A percentile compares a stretch with the other conserved stretches of the same genome.
Conservation (phyloP, 108 stramenopile genomes). For the Mediolabrus comicus region DNA sequence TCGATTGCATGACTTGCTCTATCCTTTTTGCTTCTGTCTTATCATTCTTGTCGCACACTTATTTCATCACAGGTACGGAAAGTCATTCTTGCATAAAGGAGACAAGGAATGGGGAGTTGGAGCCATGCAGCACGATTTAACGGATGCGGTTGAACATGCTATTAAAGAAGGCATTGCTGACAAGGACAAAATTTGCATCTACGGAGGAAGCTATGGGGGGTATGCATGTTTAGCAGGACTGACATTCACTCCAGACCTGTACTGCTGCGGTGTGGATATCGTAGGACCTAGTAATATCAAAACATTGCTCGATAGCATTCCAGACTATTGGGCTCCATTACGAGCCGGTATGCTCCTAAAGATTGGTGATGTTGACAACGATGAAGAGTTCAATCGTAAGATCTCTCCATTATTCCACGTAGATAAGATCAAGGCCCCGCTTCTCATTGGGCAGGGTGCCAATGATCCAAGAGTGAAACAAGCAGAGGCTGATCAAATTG, state of each 20-base stretch:
- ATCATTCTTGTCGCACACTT: too few species aligned
- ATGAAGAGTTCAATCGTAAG: conserved; percentile 59
- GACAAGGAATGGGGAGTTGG: conserved; percentile 70
- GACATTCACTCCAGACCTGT: conserved; percentile 66
- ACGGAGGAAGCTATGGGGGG: conserved; percentile 66
- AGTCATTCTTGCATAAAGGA: conserved; percentile 60
- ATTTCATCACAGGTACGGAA: too few species aligned
- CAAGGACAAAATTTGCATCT: conserved; percentile 57
- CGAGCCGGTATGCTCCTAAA: conserved; percentile 58
- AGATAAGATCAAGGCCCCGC: conserved; percentile 61
- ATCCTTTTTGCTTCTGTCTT: too few species aligned
- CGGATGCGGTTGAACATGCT: conserved; percentile 57
- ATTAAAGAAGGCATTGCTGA: conserved; percentile 61
- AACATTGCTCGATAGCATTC: conserved; percentile 57
- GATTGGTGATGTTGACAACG: conserved; percentile 67
- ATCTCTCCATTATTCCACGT: conserved; percentile 70
- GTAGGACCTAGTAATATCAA: conserved; percentile 68
- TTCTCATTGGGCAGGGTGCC: conserved; percentile 68
- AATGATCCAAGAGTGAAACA: conserved; percentile 72
- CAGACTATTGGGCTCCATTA: conserved; percentile 63
- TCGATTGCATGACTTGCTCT: too few species aligned
- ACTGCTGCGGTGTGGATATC: conserved; percentile 67
- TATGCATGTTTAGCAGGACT: conserved; percentile 64
- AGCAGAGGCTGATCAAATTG: conserved; percentile 69
- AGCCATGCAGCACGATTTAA: conserved; percentile 68